These are phyloP conservation scores for Pseudogymnoascus sp. DNA, from an alignment of 2,329 filamentous ascomycete genomes.

Conservation along the genomic window DNA sequence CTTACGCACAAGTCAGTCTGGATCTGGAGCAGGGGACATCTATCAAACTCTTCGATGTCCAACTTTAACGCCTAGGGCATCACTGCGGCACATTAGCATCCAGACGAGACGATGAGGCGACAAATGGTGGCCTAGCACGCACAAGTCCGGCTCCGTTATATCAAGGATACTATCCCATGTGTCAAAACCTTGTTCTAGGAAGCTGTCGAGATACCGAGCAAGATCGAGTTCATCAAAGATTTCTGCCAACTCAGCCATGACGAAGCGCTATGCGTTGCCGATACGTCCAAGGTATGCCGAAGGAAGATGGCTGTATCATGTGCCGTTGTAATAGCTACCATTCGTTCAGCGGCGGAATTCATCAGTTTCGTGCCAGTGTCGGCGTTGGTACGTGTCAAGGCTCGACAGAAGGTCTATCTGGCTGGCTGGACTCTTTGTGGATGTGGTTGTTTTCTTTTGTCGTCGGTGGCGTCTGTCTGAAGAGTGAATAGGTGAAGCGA, in stretches of 20 bases:
- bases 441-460: background rate
- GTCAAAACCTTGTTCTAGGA: slow-evolving; percentile 75
- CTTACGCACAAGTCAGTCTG: slow-evolving; percentile 33
- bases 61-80: slow-evolving; percentile 67
- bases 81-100: slow-evolving; percentile 38
- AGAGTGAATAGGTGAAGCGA: too few species aligned
- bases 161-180: slow-evolving; percentile 77
- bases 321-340: background rate
- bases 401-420: background rate
- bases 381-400: background rate
- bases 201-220: slow-evolving; percentile 64
- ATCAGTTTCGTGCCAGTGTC: background rate
- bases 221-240: slow-evolving; percentile 70
- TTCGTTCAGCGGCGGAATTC: background rate
- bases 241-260: slow-evolving; percentile 46
- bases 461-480: background rate
- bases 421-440: background rate
- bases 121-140: background rate
- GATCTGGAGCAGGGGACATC: slow-evolving; percentile 10
- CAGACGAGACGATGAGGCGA: background rate
- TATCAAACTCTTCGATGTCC: slow-evolving; percentile 67
- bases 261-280: background rate
- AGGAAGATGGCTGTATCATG: background rate
- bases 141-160: slow-evolving; percentile 79
- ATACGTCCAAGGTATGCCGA: background rate